phyloP scores from a whole-genome alignment of 768 basidiomycete genomes.

The Phanerochaete sordida region DNA sequence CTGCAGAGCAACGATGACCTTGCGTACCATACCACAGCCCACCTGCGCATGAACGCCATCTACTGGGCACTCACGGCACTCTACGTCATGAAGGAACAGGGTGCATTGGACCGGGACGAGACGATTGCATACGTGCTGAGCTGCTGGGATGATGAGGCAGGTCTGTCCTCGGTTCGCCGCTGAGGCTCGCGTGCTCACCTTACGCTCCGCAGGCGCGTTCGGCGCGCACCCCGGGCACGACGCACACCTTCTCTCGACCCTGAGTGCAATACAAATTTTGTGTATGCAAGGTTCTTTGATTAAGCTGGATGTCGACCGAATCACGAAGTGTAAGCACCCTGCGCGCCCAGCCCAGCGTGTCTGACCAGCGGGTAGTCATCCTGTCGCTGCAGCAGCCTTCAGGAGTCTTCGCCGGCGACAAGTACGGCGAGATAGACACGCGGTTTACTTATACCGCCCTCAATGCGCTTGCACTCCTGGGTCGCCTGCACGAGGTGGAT shows the following conservation, averaged over 20 bases:
- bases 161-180: slow-evolving; percentile 8
- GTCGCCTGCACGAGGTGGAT: slow-evolving; percentile 66
- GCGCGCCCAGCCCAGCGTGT: neutral
- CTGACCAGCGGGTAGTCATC: slow-evolving; percentile 52
- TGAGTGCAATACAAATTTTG: slow-evolving; percentile 94
- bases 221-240: slow-evolving; percentile 94
- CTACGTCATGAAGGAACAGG: slow-evolving; percentile 70
- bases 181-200: neutral
- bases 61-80: slow-evolving; percentile 96
- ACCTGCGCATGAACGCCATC: slow-evolving; percentile 91
- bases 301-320: slow-evolving; percentile 61
- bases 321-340: slow-evolving; percentile 63
- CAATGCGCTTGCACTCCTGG: slow-evolving; percentile 77
- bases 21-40: slow-evolving; percentile 85
- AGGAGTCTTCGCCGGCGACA: slow-evolving; percentile 87
- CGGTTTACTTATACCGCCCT: slow-evolving; percentile 90
- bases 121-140: slow-evolving; percentile 88
- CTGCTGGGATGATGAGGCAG: slow-evolving; percentile 91
- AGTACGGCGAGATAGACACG: slow-evolving; percentile 90
- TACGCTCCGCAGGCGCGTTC: slow-evolving; percentile 64
- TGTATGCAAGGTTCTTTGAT: slow-evolving; percentile 80
- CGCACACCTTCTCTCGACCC: slow-evolving; percentile 80
- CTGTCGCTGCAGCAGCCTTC: slow-evolving; percentile 80
- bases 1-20: slow-evolving; percentile 79
- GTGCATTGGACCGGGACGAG: slow-evolving; percentile 79